phyloP scores from a whole-genome alignment of 495 filamentous ascomycete species.

The Aspergillus coremiiformis region DNA sequence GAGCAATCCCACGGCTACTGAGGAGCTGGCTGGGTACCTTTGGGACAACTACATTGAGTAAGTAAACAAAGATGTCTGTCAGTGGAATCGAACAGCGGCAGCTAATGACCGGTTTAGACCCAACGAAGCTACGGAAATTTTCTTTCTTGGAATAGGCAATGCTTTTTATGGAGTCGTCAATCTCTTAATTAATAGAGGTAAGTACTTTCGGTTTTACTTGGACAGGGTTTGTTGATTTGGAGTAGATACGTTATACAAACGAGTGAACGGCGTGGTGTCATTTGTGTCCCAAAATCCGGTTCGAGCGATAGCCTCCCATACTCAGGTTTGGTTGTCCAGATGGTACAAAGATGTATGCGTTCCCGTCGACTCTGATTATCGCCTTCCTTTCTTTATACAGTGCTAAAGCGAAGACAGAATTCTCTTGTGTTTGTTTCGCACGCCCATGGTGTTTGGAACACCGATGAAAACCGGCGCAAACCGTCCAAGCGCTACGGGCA shows the following conservation, averaged over 20 bases:
- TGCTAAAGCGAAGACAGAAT: slow-evolving; percentile 30
- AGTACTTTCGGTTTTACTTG: slow-evolving; percentile 2
- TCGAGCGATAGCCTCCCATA: slow-evolving; percentile 57
- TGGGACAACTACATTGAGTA: slow-evolving; percentile 97
- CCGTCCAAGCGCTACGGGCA: slow-evolving; percentile 63
- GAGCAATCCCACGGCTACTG: slow-evolving; percentile 45
- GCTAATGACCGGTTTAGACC: slow-evolving; percentile 33
- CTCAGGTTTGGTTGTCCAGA: slow-evolving; percentile 52
- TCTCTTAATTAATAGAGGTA: slow-evolving; percentile 62
- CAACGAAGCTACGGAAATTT: slow-evolving; percentile 59
- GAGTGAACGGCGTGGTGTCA: slow-evolving; percentile 53
- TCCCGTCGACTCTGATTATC: background rate
- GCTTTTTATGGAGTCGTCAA: slow-evolving; percentile 62
- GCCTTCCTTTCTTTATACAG: background rate
- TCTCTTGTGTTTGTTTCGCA: slow-evolving; percentile 66
- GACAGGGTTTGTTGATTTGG: background rate
- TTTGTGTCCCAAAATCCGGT: slow-evolving; percentile 42
- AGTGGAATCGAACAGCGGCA: background rate
- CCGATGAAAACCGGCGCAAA: slow-evolving; percentile 45
- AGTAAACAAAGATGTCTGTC: slow-evolving; percentile 2
- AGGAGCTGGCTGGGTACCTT: slow-evolving; percentile 74
- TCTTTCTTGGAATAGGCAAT: slow-evolving; percentile 78
- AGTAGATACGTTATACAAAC: slow-evolving; percentile 39
- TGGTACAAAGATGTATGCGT: slow-evolving; percentile 59
- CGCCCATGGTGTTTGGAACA: slow-evolving; percentile 64